Evolutionary conservation across 1,284 basidiomycete genomes (phyloP), one percentile per base, ranked within the genome.

Genomic region (Malassezia equina): DNA sequence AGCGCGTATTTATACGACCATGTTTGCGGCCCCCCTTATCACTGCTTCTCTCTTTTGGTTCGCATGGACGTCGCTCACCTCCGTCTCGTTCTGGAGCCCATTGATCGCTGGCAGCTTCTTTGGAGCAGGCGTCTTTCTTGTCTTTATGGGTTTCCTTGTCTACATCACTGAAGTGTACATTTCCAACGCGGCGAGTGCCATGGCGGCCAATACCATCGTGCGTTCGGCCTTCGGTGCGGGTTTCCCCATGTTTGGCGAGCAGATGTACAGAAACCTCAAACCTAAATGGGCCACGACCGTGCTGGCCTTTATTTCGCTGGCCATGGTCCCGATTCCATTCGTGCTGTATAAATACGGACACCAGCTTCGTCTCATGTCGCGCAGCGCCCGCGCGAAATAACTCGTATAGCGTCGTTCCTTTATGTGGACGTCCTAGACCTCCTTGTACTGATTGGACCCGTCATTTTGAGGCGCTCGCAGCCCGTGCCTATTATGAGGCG

Each of bases 231-330:
- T 83, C 49, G 86, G 83, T 3, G 82, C 81, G 1, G 77, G 74
- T 0, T 74, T 77, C 69, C 78, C 79, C 0, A 66, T 80, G 3
- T 80, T 81, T 58, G 78, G 79, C 0, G 34, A 52, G 1, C 78
- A 79, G 57, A 79, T 81, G 79, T 81, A 77, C 71, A 58, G 75
- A 4, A 75, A 64, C 13, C 71, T 88, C 4, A 84, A 84, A 1
- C 82, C 84, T 0, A 83, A 85, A 0, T 86, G 86, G 7, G 86
- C 85, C 0, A 84, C 83, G 0, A 83, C 83, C 11, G 77, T 89
- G n/a, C 74, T 89, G 7, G 87, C 83, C 0, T 84, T 86, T 6
- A 69, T 89, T 24, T 79, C 83, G 47, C 79, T 82, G 6, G 56
- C 83, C 19, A 81, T 86, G 80, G 79, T 81, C 0, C 87, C 87